Conservation (phyloP, 495 filamentous ascomycete genomes). For the Astrocystis sublimbata region DNA sequence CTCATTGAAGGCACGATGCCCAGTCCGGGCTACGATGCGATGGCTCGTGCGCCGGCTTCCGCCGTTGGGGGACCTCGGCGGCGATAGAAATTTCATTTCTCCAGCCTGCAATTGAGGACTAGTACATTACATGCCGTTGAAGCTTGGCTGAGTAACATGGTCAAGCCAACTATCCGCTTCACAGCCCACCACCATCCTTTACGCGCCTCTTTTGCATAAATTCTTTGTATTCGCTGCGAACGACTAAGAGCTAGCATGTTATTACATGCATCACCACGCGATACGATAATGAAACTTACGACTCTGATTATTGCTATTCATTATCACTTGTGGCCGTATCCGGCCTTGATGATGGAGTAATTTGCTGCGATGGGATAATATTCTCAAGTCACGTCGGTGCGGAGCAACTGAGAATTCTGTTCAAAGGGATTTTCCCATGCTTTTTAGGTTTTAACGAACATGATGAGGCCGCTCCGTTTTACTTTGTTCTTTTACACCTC, state of each 20-base stretch:
- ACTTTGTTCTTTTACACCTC: conserved; percentile 34
- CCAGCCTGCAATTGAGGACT: too few relatives aligned
- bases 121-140: not conserved
- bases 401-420: conserved; percentile 33
- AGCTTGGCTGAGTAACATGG: not conserved
- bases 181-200: conserved; percentile 24
- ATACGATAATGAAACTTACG: conserved; percentile 45
- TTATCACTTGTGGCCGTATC: conserved; percentile 30
- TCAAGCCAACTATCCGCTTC: too few relatives aligned
- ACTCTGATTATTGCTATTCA: conserved; percentile 43
- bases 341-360: conserved; percentile 40
- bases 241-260: conserved; percentile 34
- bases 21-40: conserved; percentile 48
- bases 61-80: conserved; percentile 37
- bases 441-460: conserved; percentile 35
- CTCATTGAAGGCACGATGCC: conserved; percentile 56
- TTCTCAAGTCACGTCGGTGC: conserved; percentile 25
- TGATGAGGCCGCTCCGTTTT: conserved; percentile 34
- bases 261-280: conserved; percentile 31
- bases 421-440: conserved; percentile 32
- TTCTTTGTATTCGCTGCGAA: conserved; percentile 41
- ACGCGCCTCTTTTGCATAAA: conserved; percentile 19
- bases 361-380: conserved; percentile 24
- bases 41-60: conserved; percentile 47
- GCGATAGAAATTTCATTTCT: conserved; percentile 27